Evolutionary conservation across 2,329 filamentous ascomycete genomes (phyloP).

Genomic region (Microdochium bolleyi): DNA sequence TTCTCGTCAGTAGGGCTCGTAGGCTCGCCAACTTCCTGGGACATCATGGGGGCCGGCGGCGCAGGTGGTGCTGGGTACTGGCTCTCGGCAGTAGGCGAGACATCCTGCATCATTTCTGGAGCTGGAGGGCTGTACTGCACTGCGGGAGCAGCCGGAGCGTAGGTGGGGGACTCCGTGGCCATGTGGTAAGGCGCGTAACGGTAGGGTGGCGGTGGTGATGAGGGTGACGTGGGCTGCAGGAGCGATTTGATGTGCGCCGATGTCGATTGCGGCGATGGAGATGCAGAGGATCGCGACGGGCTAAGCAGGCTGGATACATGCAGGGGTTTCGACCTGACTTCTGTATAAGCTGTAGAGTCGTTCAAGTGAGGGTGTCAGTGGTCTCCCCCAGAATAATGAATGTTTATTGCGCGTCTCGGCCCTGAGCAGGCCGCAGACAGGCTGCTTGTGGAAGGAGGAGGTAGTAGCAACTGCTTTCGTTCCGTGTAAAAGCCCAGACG

Average conservation of each 20-base stretch:
- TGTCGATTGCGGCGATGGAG: neutral
- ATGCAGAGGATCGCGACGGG: neutral
- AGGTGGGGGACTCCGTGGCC: neutral
- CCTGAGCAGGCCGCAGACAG: neutral
- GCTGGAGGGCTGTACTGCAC: neutral
- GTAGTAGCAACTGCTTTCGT: too few relatives aligned
- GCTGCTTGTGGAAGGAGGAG: neutral
- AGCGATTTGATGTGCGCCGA: neutral
- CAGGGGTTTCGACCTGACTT: neutral
- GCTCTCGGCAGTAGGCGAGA: neutral
- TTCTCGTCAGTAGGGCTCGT: constrained; percentile 14
- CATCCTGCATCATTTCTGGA: neutral
- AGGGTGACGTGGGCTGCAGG: neutral
- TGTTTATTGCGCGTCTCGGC: neutral
- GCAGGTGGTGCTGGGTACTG: neutral
- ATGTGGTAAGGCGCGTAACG: neutral
- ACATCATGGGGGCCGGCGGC: neutral
- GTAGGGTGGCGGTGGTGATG: neutral
- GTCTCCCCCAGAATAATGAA: neutral
- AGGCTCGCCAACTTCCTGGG: neutral
- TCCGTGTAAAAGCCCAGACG: too few relatives aligned
- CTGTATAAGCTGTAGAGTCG: neutral
- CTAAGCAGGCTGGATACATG: neutral
- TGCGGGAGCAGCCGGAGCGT: neutral
- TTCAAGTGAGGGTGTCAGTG: neutral